Conservation (phyloP, 257 asterid genomes). For the Anisodus acutangulus region DNA sequence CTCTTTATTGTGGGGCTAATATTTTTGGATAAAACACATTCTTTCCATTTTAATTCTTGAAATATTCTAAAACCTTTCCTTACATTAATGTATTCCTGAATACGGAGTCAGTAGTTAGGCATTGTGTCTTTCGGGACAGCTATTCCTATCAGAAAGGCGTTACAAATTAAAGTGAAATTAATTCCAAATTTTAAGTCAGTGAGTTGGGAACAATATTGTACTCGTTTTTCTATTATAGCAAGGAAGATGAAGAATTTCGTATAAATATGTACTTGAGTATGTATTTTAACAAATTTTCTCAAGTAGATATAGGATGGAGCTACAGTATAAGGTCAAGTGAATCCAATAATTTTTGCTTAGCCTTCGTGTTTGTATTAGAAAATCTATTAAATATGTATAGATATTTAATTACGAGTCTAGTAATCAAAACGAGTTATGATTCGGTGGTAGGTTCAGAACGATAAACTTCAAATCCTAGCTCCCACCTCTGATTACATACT, state of each 20-base stretch:
- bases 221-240: no score
- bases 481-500: neutral
- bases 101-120: slow-evolving; percentile 4
- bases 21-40: neutral
- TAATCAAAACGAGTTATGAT: no score
- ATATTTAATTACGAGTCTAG: no score
- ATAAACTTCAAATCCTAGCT: neutral
- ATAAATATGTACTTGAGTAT: neutral
- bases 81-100: neutral
- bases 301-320: no score
- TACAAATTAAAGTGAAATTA: no score
- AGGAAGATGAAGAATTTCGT: neutral
- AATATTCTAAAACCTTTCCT: neutral
- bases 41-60: neutral
- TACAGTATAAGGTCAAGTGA: no score
- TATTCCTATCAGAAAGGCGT: neutral
- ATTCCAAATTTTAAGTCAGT: neutral
- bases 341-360: no score
- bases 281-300: neutral
- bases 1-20: slow-evolving; percentile 29
- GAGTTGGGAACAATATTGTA: no score
- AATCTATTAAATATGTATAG: no score
- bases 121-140: neutral
- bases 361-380: no score
- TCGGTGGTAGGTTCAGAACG: no score